These are phyloP conservation scores for Leishmania amazonensis DNA, from an alignment of 208 protist genomes.

Conservation along the genomic window DNA sequence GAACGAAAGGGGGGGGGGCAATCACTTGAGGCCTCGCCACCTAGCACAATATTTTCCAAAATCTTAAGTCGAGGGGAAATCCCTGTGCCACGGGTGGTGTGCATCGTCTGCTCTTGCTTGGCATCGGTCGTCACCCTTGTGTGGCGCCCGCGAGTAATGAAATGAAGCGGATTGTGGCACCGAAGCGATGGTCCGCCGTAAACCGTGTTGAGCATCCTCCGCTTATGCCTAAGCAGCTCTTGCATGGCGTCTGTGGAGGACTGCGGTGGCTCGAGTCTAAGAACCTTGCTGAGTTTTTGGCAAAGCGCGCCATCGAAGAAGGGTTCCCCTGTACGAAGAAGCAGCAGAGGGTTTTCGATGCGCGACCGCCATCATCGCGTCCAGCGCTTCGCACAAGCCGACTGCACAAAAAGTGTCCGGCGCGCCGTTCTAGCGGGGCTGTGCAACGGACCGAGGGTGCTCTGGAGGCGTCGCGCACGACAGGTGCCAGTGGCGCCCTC, in stretches of 20 bases:
- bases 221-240: slow-evolving; percentile 85
- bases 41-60: neutral
- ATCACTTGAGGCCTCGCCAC: neutral
- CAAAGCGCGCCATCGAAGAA: slow-evolving; percentile 71
- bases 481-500: slow-evolving; percentile 4
- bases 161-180: slow-evolving; percentile 74
- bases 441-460: neutral
- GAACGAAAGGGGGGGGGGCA: neutral
- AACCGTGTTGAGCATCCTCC: slow-evolving; percentile 86
- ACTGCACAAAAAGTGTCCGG: neutral
- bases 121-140: neutral
- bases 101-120: neutral
- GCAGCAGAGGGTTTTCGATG: slow-evolving; percentile 41
- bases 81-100: neutral
- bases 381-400: neutral
- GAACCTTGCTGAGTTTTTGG: slow-evolving; percentile 68
- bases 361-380: slow-evolving; percentile 22
- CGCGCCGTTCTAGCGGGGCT: too few relatives aligned
- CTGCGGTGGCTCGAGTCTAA: slow-evolving; percentile 77
- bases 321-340: slow-evolving; percentile 52
- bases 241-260: slow-evolving; percentile 81
- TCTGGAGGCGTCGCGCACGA: neutral
- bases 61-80: neutral
- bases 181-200: slow-evolving; percentile 59
- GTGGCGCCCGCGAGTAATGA: neutral